Evolutionary conservation across 306 rosid genomes (phyloP).

Genomic region (Echinosophora koreensis): DNA sequence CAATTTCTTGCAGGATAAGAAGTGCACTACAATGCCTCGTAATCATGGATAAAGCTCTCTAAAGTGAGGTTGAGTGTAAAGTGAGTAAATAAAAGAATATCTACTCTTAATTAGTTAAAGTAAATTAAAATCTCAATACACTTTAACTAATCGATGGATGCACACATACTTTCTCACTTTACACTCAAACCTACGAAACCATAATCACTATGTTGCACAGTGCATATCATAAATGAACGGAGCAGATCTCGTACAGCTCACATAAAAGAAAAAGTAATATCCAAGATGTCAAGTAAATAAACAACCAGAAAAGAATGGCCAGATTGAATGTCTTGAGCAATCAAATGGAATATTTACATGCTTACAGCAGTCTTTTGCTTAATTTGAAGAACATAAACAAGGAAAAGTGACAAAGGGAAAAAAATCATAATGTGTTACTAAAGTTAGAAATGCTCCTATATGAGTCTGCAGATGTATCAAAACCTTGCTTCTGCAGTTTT

Average conservation of each 20-base stretch:
- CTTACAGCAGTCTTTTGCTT: slow-evolving; percentile 50
- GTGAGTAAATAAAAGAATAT: too few species aligned
- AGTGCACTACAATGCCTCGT: neutral
- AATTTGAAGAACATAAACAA: slow-evolving; percentile 24
- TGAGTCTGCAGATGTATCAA: slow-evolving; percentile 55
- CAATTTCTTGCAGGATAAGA: neutral
- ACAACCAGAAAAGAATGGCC: slow-evolving; percentile 53
- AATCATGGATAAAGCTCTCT: too few species aligned
- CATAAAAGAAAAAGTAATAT: slow-evolving; percentile 9
- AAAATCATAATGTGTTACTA: slow-evolving; percentile 49
- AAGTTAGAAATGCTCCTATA: slow-evolving; percentile 60
- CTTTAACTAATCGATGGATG: too few species aligned
- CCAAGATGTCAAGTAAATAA: slow-evolving; percentile 12
- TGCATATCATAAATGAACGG: neutral
- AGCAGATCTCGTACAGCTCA: slow-evolving; percentile 3
- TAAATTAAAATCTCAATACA: too few species aligned
- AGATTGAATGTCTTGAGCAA: slow-evolving; percentile 60
- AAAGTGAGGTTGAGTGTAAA: too few species aligned
- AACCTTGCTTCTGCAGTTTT: slow-evolving; percentile 55
- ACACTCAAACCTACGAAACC: too few species aligned
- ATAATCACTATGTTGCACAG: too few species aligned
- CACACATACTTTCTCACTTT: too few species aligned
- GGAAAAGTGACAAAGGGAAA: slow-evolving; percentile 20
- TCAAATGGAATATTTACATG: slow-evolving; percentile 72
- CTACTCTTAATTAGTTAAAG: too few species aligned